Percentiles rank a stretch among this genome's conserved stretches.
phyloP scores from a whole-genome alignment of 495 filamentous ascomycete species.

The Beverwykella pulmonaria region DNA sequence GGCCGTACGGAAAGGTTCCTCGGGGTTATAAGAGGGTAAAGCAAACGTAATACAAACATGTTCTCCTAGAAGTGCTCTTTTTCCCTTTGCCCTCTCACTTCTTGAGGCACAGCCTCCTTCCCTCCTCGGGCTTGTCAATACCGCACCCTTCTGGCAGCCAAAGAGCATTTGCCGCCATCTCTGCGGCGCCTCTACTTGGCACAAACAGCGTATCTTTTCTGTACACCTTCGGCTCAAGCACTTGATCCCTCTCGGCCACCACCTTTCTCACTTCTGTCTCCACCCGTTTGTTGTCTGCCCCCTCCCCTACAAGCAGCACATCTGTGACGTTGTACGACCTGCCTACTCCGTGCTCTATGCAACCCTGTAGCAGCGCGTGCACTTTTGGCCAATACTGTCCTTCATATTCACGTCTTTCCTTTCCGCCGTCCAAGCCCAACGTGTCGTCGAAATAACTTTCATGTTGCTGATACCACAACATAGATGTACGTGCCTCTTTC shows the following conservation, averaged over 20 bases:
- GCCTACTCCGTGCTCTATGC: not conserved
- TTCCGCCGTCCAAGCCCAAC: not conserved
- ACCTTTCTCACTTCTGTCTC: not conserved
- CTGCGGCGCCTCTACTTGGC: not conserved
- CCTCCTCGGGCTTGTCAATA: not conserved
- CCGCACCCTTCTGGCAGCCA: not conserved
- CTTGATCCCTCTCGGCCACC: not conserved
- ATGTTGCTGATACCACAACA: not conserved
- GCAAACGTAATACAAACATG: too few relatives aligned
- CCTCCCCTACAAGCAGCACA: not conserved
- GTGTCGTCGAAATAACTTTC: not conserved
- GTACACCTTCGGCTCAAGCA: not conserved
- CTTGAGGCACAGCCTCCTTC: not conserved
- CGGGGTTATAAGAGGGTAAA: too few relatives aligned
- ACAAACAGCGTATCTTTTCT: not conserved
- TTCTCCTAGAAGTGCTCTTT: too few relatives aligned
- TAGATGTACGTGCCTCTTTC: not conserved
- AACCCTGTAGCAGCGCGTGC: not conserved
- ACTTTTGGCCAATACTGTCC: not conserved
- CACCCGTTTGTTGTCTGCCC: not conserved
- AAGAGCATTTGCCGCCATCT: not conserved
- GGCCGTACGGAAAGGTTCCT: too few relatives aligned
- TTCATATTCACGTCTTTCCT: not conserved
- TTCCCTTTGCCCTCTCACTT: not conserved
- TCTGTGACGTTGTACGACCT: not conserved